Conservation (phyloP, 768 basidiomycete species). For the Leucosporidium scottii region DNA sequence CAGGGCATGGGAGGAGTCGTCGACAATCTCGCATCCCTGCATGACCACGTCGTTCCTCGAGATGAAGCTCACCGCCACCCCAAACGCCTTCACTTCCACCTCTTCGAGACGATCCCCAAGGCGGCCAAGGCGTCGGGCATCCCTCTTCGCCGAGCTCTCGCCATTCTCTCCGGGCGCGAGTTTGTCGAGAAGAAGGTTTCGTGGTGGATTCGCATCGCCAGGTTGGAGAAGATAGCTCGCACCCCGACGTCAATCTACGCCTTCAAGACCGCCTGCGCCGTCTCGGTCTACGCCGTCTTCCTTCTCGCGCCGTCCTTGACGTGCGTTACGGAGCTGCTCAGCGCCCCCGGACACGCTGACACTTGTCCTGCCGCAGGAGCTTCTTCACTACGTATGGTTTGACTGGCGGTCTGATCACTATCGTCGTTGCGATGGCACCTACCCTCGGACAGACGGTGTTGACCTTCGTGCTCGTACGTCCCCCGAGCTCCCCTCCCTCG, state of each 20-base stretch:
- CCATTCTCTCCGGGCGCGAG: slow-evolving; percentile 1
- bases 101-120: slow-evolving; percentile 36
- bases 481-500: no score
- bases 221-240: slow-evolving; percentile 26
- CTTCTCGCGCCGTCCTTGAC: slow-evolving; percentile 35
- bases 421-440: slow-evolving; percentile 40
- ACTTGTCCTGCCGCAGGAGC: no score
- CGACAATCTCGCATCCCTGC: slow-evolving; percentile 33
- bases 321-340: no score
- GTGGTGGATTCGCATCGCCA: slow-evolving; percentile 24
- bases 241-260: slow-evolving; percentile 35
- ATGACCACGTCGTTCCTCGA: slow-evolving; percentile 30
- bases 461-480: slow-evolving; percentile 38
- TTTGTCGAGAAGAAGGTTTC: slow-evolving; percentile 20
- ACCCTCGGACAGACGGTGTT: slow-evolving; percentile 38
- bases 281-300: slow-evolving; percentile 37
- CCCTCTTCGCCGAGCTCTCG: background rate
- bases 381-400: slow-evolving; percentile 10
- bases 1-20: slow-evolving; percentile 33
- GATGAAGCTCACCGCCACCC: slow-evolving; percentile 7
- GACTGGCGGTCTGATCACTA: slow-evolving; percentile 39
- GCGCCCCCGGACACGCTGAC: no score
- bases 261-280: slow-evolving; percentile 34
- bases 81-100: slow-evolving; percentile 37
- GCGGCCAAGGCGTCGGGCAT: slow-evolving; percentile 1